These are phyloP conservation scores for Diphasiastrum complanatum DNA, from an alignment of 83 land plant species.

Conservation along the genomic window DNA sequence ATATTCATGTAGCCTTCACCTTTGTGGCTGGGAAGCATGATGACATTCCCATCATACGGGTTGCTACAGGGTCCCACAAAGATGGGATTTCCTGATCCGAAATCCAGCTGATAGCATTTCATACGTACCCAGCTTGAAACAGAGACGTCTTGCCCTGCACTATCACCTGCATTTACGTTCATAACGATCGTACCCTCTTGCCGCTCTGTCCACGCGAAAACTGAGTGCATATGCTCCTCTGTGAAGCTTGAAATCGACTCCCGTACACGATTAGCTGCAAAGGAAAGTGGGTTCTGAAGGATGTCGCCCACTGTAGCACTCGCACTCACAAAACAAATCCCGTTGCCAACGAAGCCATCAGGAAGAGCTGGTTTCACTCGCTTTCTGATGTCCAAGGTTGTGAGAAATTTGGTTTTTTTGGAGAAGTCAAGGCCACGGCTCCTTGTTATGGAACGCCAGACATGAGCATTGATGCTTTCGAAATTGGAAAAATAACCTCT, in stretches of 20 bases:
- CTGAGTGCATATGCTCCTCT: too few species aligned
- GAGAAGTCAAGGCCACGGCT: too few species aligned
- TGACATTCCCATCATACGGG: constrained; percentile 2
- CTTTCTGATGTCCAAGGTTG: too few species aligned
- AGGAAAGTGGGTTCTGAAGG: too few species aligned
- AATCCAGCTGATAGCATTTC: constrained; percentile 9
- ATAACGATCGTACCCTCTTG: not conserved
- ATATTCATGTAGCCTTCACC: constrained; percentile 12
- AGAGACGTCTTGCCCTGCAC: not conserved
- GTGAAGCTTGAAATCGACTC: too few species aligned
- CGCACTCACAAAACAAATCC: too few species aligned
- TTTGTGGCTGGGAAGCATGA: constrained; percentile 12
- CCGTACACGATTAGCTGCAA: too few species aligned
- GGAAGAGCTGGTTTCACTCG: too few species aligned
- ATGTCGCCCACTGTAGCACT: too few species aligned
- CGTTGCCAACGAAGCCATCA: too few species aligned
- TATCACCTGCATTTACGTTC: not conserved
- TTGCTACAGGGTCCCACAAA: constrained; percentile 5
- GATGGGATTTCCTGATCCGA: constrained; percentile 21
- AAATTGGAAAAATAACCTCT: not conserved
- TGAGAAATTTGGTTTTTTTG: too few species aligned
- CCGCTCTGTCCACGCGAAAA: too few species aligned
- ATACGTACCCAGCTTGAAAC: constrained; percentile 10
- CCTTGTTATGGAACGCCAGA: constrained; percentile 12
- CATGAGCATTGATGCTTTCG: not conserved